phyloP scores from a whole-genome alignment of 768 basidiomycete species.

The Omphalotus guepiniiformis region DNA sequence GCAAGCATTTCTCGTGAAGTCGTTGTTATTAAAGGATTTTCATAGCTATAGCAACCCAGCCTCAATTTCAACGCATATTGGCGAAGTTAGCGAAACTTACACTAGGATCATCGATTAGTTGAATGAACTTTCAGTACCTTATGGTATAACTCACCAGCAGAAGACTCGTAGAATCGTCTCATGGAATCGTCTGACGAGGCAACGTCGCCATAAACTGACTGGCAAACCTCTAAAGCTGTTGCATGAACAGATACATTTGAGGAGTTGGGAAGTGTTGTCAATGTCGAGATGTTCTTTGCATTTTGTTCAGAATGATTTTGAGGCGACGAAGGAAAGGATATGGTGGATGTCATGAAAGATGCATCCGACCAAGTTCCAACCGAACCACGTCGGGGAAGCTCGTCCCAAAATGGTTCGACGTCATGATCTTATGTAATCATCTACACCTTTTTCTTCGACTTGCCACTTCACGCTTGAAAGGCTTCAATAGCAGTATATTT shows the following conservation, averaged over 20 bases:
- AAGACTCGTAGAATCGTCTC: conserved; percentile 65
- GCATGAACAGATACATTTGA: conserved; percentile 44
- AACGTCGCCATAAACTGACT: conserved; percentile 61
- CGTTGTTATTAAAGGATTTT: conserved; percentile 76
- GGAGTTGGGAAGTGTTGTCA: conserved; percentile 20
- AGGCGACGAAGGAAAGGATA: too few species aligned
- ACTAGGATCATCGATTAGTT: conserved; percentile 24
- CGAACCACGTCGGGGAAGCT: too few species aligned
- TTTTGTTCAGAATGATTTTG: too few species aligned
- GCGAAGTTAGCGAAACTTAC: conserved; percentile 27
- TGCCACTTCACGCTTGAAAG: too few species aligned
- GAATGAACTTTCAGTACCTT: conserved; percentile 8
- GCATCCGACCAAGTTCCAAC: too few species aligned
- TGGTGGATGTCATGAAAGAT: too few species aligned
- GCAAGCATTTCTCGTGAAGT: conserved; percentile 68
- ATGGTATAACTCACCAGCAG: conserved; percentile 49
- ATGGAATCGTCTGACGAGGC: conserved; percentile 48
- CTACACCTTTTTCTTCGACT: too few species aligned
- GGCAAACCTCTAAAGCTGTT: conserved; percentile 65
- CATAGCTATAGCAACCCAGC: conserved; percentile 47
- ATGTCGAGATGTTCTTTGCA: too few species aligned
- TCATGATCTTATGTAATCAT: too few species aligned
- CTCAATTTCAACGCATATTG: conserved; percentile 8
- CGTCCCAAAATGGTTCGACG: too few species aligned
- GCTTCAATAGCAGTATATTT: too few species aligned